These are phyloP conservation scores for Phytophthora nicotianae DNA, from an alignment of 352 stramenopile species.

Conservation along the genomic window DNA sequence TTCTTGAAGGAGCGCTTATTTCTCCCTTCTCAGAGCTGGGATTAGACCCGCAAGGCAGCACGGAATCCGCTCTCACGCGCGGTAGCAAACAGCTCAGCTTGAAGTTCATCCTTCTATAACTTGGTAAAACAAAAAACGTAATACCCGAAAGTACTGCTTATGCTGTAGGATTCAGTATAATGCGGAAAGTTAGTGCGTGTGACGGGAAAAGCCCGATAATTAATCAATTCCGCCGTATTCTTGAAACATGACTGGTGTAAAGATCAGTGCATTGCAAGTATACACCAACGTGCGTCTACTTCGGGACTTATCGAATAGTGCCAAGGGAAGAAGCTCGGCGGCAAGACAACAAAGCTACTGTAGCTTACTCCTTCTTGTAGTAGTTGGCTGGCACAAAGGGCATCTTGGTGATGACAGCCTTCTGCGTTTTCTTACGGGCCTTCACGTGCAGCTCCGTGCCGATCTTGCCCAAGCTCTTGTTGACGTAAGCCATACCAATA, in stretches of 20 bases:
- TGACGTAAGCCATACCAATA: conserved; percentile 99
- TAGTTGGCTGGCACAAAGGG: conserved; percentile 97
- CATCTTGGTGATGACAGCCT: conserved; percentile 96
- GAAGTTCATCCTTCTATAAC: conserved; percentile 72
- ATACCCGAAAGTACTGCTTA: too few relatives aligned
- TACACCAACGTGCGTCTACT: conserved; percentile 15
- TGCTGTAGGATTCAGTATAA: too few relatives aligned
- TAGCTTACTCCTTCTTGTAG: conserved; percentile 88
- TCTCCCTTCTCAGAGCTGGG: conserved; percentile 62
- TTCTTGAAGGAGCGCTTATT: conserved; percentile 59
- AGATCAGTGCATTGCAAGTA: not conserved
- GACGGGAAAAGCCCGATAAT: too few relatives aligned
- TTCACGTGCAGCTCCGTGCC: conserved; percentile 95
- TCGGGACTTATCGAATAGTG: conserved; percentile 12
- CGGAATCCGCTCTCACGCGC: conserved; percentile 35
- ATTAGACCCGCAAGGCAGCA: conserved; percentile 54
- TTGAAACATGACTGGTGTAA: not conserved
- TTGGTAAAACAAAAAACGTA: too few relatives aligned
- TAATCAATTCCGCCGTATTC: not conserved
- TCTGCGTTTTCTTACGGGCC: conserved; percentile 95
- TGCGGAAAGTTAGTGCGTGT: too few relatives aligned
- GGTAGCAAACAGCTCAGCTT: conserved; percentile 74
- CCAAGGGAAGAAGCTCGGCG: conserved; percentile 13
- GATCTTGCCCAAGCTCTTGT: conserved; percentile 89
- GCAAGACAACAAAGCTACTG: not conserved